Percentiles rank a stretch among this genome's conserved stretches.
phyloP scores from a whole-genome alignment of 225 moss, liverwort and hornwort species.

The Antitrichia curtipendula region DNA sequence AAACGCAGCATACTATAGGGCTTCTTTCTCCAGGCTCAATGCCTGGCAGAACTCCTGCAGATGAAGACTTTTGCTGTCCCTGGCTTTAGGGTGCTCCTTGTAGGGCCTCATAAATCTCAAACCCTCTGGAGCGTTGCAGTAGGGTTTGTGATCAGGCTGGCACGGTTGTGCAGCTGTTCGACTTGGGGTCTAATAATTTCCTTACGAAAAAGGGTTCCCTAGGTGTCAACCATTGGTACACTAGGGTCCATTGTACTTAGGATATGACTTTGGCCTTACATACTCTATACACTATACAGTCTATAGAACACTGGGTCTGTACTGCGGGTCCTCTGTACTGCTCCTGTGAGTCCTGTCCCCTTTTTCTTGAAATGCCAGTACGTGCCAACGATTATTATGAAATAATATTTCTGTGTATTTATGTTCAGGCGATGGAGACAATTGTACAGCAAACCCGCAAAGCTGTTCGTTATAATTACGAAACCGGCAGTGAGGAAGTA shows the following conservation, averaged over 20 bases:
- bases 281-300: too few species aligned
- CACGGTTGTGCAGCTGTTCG: background rate
- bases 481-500: conserved; percentile 30
- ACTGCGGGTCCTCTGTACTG: background rate
- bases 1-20: background rate
- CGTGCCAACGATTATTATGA: background rate
- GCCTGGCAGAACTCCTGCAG: background rate
- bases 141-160: background rate
- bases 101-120: background rate
- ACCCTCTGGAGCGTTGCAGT: background rate
- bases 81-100: background rate
- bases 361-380: background rate
- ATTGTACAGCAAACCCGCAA: conserved; percentile 68
- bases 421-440: conserved; percentile 61
- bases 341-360: background rate
- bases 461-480: conserved; percentile 27
- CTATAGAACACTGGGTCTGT: background rate
- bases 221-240: background rate
- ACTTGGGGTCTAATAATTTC: background rate
- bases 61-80: background rate
- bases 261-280: background rate
- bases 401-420: background rate
- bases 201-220: background rate
- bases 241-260: background rate
- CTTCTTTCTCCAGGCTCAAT: background rate